Percentiles rank a stretch among this genome's conserved stretches.
Conservation (phyloP, 1,284 basidiomycete species). For the Tylopilus sp. region DNA sequence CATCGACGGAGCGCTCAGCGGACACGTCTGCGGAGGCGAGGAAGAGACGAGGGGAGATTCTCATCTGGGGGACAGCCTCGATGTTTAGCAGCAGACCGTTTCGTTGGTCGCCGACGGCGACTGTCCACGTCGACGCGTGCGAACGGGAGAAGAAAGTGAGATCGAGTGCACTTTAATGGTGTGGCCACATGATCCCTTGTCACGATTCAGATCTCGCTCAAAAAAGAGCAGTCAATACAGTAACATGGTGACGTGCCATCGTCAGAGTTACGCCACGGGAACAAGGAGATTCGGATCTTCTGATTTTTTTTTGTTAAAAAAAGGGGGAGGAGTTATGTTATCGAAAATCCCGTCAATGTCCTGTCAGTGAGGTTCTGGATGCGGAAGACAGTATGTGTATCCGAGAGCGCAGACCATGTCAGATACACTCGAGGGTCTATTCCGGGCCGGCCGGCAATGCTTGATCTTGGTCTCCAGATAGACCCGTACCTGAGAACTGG, state of each 20-base stretch:
- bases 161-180: not conserved
- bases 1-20: not conserved
- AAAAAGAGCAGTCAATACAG: not conserved
- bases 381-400: no score
- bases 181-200: not conserved
- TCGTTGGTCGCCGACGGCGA: not conserved
- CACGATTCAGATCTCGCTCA: not conserved
- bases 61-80: slow-evolving; percentile 1
- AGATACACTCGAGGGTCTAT: not conserved
- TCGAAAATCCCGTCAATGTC: not conserved
- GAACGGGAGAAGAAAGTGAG: not conserved
- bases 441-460: not conserved
- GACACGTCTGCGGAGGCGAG: not conserved
- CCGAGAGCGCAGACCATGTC: not conserved
- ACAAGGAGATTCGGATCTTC: not conserved
- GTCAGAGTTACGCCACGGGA: not conserved
- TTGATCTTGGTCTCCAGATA: not conserved
- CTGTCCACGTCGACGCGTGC: not conserved
- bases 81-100: not conserved
- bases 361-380: not conserved
- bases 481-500: not conserved
- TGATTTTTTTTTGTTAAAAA: no score
- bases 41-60: not conserved
- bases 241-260: not conserved
- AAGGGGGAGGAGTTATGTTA: not conserved